Evolutionary conservation across 1,284 basidiomycete genomes (phyloP).

Genomic region (Rhodotorula sp.): DNA sequence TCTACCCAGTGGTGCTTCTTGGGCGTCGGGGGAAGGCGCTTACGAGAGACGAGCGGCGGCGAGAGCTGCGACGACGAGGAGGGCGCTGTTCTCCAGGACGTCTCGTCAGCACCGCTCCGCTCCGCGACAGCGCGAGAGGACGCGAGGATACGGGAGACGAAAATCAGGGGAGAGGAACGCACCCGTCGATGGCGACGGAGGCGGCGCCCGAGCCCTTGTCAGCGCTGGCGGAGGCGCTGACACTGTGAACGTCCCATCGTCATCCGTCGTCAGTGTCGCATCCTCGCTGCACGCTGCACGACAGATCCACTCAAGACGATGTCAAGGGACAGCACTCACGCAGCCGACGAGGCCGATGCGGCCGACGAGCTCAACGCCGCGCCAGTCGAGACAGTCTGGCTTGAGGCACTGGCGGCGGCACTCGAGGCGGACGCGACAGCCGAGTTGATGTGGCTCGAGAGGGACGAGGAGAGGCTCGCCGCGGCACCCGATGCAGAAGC

Average conservation of each 20-base stretch:
- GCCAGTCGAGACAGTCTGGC: background rate
- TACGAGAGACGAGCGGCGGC: background rate
- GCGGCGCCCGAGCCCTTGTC: background rate
- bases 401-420: background rate
- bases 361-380: too few species aligned
- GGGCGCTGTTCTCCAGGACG: background rate
- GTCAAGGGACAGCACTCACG: background rate
- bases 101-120: background rate
- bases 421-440: background rate
- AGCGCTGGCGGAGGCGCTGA: background rate
- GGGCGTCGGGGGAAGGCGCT: too few species aligned
- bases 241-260: too few species aligned
- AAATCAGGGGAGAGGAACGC: too few species aligned
- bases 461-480: background rate
- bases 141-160: too few species aligned
- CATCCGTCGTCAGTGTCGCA: background rate
- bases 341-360: background rate
- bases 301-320: too few species aligned
- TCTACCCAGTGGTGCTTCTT: too few species aligned
- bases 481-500: background rate
- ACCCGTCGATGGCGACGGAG: background rate
- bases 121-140: too few species aligned
- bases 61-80: background rate
- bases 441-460: background rate
- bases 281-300: background rate